Conservation (phyloP, 2,329 filamentous ascomycete species). For the Verruconis gallopava region DNA sequence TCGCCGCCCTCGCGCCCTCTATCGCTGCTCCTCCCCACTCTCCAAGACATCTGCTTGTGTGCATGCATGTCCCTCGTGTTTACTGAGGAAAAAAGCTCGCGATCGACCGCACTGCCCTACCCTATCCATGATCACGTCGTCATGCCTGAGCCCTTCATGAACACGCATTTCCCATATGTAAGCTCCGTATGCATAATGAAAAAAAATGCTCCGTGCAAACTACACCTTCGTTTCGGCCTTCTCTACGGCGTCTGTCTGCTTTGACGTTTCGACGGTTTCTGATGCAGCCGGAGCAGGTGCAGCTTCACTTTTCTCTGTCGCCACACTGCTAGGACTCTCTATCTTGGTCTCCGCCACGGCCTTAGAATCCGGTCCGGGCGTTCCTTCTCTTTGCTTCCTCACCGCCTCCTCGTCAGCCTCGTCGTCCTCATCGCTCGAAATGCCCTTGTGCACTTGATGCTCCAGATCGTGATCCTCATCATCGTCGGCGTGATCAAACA, state of each 20-base stretch:
- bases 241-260: slow-evolving; percentile 3
- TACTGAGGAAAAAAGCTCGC: too few species aligned
- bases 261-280: not conserved
- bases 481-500: slow-evolving; percentile 12
- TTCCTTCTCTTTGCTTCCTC: slow-evolving; percentile 10
- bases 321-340: slow-evolving; percentile 1
- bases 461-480: slow-evolving; percentile 10
- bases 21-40: too few species aligned
- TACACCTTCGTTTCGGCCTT: not conserved
- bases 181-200: too few species aligned
- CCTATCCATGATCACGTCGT: slow-evolving; percentile 1
- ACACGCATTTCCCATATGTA: not conserved
- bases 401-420: slow-evolving; percentile 8
- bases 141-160: too few species aligned
- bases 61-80: too few species aligned
- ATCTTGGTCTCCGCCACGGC: slow-evolving; percentile 2
- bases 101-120: too few species aligned
- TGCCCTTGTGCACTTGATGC: slow-evolving; percentile 3
- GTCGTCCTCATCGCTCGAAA: not conserved
- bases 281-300: not conserved
- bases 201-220: not conserved
- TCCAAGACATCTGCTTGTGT: too few species aligned
- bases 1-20: too few species aligned
- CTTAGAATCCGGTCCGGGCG: slow-evolving; percentile 9
- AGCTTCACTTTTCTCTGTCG: slow-evolving; percentile 5